A percentile compares a stretch with the other conserved stretches of the same genome.
Conservation (phyloP, 2,329 filamentous ascomycete species). For the Fusarium anthophilum region DNA sequence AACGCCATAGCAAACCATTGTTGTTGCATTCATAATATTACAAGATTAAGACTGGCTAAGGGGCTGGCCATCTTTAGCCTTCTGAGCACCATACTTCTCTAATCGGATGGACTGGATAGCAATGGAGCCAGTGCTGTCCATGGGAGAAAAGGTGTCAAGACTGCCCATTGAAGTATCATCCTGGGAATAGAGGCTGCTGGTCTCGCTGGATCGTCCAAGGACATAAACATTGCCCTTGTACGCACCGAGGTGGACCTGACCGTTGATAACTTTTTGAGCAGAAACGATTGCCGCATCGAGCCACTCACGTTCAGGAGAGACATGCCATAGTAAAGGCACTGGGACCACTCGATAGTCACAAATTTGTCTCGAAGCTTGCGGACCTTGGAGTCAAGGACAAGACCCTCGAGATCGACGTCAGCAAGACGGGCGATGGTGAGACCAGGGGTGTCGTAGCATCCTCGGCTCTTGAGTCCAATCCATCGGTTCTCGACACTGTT, state of each 20-base stretch:
- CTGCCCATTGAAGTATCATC: slow-evolving; percentile 61
- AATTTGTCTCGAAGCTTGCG: slow-evolving; percentile 63
- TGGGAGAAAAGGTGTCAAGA: slow-evolving; percentile 69
- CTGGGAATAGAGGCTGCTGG: slow-evolving; percentile 62
- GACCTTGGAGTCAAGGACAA: slow-evolving; percentile 64
- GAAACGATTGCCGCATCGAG: slow-evolving; percentile 56
- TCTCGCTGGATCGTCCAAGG: slow-evolving; percentile 56
- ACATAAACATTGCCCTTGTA: slow-evolving; percentile 63
- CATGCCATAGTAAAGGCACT: slow-evolving; percentile 60
- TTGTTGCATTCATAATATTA: slow-evolving; percentile 10
- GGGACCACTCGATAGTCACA: slow-evolving; percentile 56
- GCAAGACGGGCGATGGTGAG: slow-evolving; percentile 41
- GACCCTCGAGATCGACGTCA: slow-evolving; percentile 61
- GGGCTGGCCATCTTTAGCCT: slow-evolving; percentile 48
- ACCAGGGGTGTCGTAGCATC: slow-evolving; percentile 45
- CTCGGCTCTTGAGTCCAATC: slow-evolving; percentile 51
- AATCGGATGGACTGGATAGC: slow-evolving; percentile 50
- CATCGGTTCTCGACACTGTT: slow-evolving; percentile 56
- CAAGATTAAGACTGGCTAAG: slow-evolving; percentile 26
- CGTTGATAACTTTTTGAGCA: slow-evolving; percentile 59
- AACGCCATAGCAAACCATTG: slow-evolving; percentile 26
- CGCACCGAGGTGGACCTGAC: slow-evolving; percentile 48
- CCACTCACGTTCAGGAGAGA: slow-evolving; percentile 60
- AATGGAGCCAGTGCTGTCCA: slow-evolving; percentile 76
- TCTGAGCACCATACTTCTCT: slow-evolving; percentile 56